Percentiles rank a stretch among this genome's conserved stretches.
phyloP scores from a whole-genome alignment of 2,329 filamentous ascomycete genomes.

The Nothophaeocryptopus gaeumannii region DNA sequence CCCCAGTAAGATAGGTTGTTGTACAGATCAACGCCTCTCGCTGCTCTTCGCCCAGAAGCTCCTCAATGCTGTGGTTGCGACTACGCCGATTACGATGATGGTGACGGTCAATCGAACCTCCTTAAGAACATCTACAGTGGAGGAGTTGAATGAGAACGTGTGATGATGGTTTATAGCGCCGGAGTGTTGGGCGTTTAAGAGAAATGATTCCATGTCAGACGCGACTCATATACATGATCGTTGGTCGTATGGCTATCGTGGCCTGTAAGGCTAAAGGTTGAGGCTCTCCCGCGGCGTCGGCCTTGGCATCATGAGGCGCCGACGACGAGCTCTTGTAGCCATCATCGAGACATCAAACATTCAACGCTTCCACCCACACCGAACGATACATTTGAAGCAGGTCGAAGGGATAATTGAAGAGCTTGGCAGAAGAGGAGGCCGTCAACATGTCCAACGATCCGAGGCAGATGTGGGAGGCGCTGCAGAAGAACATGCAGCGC shows the following conservation, averaged over 20 bases:
- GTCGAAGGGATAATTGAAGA: no score
- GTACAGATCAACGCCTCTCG: conserved; percentile 2
- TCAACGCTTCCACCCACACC: no score
- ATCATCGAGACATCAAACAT: no score
- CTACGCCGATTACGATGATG: conserved; percentile 43
- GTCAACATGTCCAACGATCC: conserved; percentile 48
- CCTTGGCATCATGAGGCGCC: no score
- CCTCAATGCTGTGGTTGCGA: conserved; percentile 29
- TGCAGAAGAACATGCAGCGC: conserved; percentile 59
- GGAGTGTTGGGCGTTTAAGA: conserved; percentile 33
- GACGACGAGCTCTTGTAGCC: no score
- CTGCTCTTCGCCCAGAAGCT: conserved; percentile 20
- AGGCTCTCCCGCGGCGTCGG: no score
- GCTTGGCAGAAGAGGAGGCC: no score
- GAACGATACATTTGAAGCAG: no score
- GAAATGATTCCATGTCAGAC: conserved; percentile 33
- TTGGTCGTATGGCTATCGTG: no score
- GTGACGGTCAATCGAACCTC: conserved; percentile 53
- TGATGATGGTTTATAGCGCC: conserved; percentile 46
- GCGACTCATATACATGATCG: no score
- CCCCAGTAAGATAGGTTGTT: no score
- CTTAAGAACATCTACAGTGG: conserved; percentile 48
- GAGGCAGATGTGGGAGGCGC: conserved; percentile 63
- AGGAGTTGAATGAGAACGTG: conserved; percentile 51
- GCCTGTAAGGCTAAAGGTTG: no score